Conservation (phyloP, 805 yeast genomes). For the Wickerhamomyces ciferrii region DNA sequence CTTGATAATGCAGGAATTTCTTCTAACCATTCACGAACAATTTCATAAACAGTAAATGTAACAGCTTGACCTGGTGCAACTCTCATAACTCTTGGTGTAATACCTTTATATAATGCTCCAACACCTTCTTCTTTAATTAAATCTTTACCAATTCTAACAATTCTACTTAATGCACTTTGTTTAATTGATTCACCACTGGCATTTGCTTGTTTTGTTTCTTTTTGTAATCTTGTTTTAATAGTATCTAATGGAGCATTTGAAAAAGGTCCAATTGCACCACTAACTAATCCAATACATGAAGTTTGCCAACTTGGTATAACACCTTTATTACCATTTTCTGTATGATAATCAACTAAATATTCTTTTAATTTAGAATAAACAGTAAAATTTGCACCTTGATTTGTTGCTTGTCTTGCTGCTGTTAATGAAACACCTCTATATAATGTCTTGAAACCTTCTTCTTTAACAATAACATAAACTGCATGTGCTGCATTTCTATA, state of each 20-base stretch:
- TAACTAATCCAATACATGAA: conserved; percentile 80
- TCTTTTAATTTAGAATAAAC: conserved; percentile 85
- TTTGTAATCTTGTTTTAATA: conserved; percentile 94
- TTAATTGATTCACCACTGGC: conserved; percentile 25
- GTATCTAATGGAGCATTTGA: conserved; percentile 97
- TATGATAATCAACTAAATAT: conserved; percentile 56
- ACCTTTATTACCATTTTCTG: conserved; percentile 28
- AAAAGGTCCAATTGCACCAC: conserved; percentile 97
- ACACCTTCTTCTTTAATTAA: conserved; percentile 87
- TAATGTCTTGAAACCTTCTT: conserved; percentile 85
- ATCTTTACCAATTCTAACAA: conserved; percentile 72
- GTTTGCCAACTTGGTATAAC: conserved; percentile 92
- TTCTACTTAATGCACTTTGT: conserved; percentile 67
- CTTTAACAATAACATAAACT: conserved; percentile 72
- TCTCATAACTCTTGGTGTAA: conserved; percentile 97
- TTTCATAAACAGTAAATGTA: conserved; percentile 94
- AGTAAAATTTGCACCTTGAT: conserved; percentile 97
- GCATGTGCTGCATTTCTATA: conserved; percentile 94
- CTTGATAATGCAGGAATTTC: conserved; percentile 23
- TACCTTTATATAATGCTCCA: conserved; percentile 89
- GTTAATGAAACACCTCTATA: conserved; percentile 95
- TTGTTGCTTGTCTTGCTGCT: conserved; percentile 96
- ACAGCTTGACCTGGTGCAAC: conserved; percentile 99
- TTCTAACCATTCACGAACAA: conserved; percentile 65
- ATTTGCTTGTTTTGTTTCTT: conserved; percentile 61